Percentiles rank a stretch among this genome's conserved stretches.
These are phyloP conservation scores for Xylaria telfairii DNA, from an alignment of 495 filamentous ascomycete genomes.

Conservation along the genomic window DNA sequence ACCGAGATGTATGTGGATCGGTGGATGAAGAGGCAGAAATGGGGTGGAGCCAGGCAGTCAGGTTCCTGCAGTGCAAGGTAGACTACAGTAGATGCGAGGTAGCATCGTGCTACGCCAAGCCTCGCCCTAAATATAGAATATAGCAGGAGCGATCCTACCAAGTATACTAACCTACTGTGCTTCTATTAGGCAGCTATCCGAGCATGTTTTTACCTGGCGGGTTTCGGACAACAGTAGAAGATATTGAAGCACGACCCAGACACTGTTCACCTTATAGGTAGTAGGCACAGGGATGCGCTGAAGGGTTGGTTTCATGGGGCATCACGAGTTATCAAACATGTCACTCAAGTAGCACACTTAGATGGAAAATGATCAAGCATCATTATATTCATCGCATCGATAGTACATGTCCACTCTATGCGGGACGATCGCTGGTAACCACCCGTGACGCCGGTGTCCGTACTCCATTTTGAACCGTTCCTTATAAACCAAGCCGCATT, in stretches of 20 bases:
- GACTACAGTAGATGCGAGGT: neutral
- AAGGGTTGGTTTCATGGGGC: too few species aligned
- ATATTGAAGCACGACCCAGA: neutral
- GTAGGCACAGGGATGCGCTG: too few species aligned
- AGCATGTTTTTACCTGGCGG: neutral
- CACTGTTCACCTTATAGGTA: too few species aligned
- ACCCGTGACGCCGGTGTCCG: slow-evolving; percentile 16
- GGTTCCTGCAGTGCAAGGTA: neutral
- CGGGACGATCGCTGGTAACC: neutral
- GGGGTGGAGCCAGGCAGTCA: neutral
- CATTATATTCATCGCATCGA: neutral
- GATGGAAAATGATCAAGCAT: neutral
- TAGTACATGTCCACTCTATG: slow-evolving; percentile 1
- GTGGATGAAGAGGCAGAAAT: neutral
- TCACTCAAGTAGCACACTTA: neutral
- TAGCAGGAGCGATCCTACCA: neutral
- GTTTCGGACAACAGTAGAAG: neutral
- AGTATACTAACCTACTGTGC: neutral
- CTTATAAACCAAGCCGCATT: slow-evolving; percentile 20
- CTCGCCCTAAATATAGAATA: neutral
- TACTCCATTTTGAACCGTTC: neutral
- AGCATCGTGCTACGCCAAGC: neutral
- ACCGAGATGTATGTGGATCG: neutral
- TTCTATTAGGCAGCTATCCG: neutral
- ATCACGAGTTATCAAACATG: neutral